Evolutionary conservation across 2,329 filamentous ascomycete genomes (phyloP), one percentile per base, ranked within the genome.

Genomic region (Intubia oerlemansii): DNA sequence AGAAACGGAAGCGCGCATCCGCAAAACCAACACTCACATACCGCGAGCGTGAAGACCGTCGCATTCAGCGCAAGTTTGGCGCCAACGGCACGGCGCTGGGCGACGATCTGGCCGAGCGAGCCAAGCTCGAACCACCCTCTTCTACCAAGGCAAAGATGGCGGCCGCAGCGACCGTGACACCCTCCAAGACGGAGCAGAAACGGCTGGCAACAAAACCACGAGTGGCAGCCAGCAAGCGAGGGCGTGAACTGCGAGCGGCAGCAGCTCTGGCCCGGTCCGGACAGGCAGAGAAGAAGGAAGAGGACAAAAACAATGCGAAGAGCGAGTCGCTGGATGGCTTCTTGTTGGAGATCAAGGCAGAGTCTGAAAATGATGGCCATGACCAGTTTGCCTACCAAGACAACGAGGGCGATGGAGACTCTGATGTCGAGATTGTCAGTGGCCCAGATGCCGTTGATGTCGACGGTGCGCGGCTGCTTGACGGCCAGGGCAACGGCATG

Each of bases 11-110:
- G 44, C 54, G 62, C 30, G 62, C 61, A 41, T 52, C 44, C 2
- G 59, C 61, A 39, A 62, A 61, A 41, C 53, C 45, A 2, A 59
- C 60, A 39, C 40, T 72, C 17, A 68, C 61, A 5, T 80, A 80
- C 46, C 68, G 72, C 25, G 77, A 85, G 49, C 61, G 63, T 41
- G 73, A 81, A 45, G 70, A 81, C 44, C 58, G 66, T 36, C 60
- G 70, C 30, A 81, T 81, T 25, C 49, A 67, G 38, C 80, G 66
- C 48, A 84, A 80, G 46, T 85, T 88, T 46, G 79, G 79, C 5
- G 59, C 56, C 17, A 69, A 73, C 24, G 79, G 79, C 1, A 53
- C 68, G 17, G 53, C 65, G 0, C 52, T 88, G 2, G 79, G 79
- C 0, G 71, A 68, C 4, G 76, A 84, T 35, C 69, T 74, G 17